Evolutionary conservation across 768 basidiomycete species (phyloP), one percentile per base, ranked within the genome.

Genomic region (Pulveroboletus sp.): DNA sequence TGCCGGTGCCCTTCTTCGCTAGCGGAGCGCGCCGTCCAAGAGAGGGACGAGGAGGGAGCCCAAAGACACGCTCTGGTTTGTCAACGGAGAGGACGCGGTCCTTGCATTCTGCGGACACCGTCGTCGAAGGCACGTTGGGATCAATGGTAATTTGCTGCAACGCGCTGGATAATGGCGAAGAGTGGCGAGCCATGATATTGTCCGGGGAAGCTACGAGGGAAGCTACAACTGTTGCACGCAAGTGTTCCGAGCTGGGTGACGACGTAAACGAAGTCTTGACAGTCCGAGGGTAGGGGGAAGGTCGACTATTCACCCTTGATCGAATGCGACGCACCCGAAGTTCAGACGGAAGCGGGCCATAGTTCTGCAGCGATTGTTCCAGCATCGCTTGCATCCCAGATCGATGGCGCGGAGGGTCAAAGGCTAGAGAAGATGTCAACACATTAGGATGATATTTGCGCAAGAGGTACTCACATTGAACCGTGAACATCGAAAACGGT

Each of bases 271-370:
- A 72, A 0, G 72, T 64, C 59, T 76, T 82, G 33, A 70, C 65
- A 11, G 71, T 59, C 13, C 82, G 75, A 31, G 87, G 85, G 52
- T 91, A 90, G 0, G 88, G 89, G 5, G 85, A 85, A 0, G 85
- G 72, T 16, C 89, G 75, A 23, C 88, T 90, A 24, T 78, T 75
- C 0, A 82, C 87, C 13, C 87, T 77, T 1, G 84, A 85, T 31
- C 85, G 78, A 38, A 76, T 62, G 16, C 84, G 81, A 43, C 74
- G 81, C 21, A 76, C 75, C 6, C 81, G 79, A 17, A 88, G 74
- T 42, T 89, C 86, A 0, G 80, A 82, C 0, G 89, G 82, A n/a
- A 90, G 77, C 6, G 86, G 85, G 0, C 81, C 79, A 43, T 79
- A 90, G 44, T 72, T 85, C 65, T 86, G 75, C 31, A 87, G 70